Percentiles rank a stretch among this genome's conserved stretches.
phyloP scores from a whole-genome alignment of 345 rosid genomes.

The Microcos paniculata region DNA sequence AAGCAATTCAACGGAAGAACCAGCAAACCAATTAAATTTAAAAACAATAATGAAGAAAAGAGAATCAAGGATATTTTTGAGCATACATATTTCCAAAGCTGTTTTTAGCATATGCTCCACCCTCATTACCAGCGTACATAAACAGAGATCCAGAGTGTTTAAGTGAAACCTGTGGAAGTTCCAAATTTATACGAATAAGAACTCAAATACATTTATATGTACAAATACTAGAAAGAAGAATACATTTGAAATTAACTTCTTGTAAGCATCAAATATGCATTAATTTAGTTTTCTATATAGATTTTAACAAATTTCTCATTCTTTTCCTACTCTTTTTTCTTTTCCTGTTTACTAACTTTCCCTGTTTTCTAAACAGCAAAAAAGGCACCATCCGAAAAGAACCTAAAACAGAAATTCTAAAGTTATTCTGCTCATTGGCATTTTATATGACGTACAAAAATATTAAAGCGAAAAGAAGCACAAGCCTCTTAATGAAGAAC shows the following conservation, averaged over 20 bases:
- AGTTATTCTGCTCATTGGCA: background rate
- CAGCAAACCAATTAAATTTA: background rate
- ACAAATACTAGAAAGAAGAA: background rate
- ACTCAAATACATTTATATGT: background rate
- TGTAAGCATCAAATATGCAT: background rate
- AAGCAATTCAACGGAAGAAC: background rate
- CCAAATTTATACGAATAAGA: conserved; percentile 17
- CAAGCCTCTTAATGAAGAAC: background rate
- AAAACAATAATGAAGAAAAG: background rate
- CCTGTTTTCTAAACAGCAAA: background rate
- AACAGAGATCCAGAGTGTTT: conserved; percentile 99
- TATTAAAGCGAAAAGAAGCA: background rate
- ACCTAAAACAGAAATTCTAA: background rate
- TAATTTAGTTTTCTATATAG: background rate
- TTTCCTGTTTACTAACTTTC: background rate
- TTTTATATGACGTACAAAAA: background rate
- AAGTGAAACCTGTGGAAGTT: conserved; percentile 68
- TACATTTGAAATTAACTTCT: background rate
- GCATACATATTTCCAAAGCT: conserved; percentile 95
- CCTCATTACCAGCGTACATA: conserved; percentile 88
- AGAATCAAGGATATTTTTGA: background rate
- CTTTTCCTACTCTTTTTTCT: background rate
- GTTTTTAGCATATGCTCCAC: conserved; percentile 99
- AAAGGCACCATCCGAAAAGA: background rate
- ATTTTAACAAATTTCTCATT: background rate